A percentile compares a stretch with the other conserved stretches of the same genome.
Evolutionary conservation across 2,329 filamentous ascomycete genomes (phyloP).

Genomic region (Thelonectria rubi): DNA sequence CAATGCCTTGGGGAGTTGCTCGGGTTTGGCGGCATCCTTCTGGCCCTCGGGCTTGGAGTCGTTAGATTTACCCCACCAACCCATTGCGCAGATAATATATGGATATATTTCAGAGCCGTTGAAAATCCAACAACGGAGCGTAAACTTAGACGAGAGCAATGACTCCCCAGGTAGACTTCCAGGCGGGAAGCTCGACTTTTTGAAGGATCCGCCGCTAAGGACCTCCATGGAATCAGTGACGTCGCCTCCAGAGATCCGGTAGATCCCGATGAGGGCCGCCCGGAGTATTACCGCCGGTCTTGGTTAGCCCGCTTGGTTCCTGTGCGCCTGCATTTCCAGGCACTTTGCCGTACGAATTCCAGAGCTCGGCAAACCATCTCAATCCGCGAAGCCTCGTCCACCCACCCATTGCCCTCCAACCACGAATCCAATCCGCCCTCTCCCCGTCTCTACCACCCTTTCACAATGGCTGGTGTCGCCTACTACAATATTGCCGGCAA

Average conservation of each 20-base stretch:
- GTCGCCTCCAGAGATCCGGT: constrained; percentile 38
- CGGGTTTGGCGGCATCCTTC: constrained; percentile 35
- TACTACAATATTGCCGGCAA: constrained; percentile 66
- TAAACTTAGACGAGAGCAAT: no score
- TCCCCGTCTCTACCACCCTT: constrained; percentile 33
- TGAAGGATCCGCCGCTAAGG: constrained; percentile 25
- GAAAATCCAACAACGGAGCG: no score
- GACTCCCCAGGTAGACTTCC: neutral
- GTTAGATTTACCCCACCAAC: constrained; percentile 56
- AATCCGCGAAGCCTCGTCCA: constrained; percentile 38
- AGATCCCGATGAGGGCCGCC: constrained; percentile 34
- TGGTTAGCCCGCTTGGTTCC: constrained; percentile 8
- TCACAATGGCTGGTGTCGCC: constrained; percentile 51
- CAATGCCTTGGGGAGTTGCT: constrained; percentile 63
- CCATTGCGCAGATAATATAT: constrained; percentile 44
- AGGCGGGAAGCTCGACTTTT: constrained; percentile 30
- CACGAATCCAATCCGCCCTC: constrained; percentile 43
- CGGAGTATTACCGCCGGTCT: constrained; percentile 44
- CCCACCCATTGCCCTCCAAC: constrained; percentile 43
- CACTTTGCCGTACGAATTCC: constrained; percentile 39
- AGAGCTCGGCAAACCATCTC: constrained; percentile 44
- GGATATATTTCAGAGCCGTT: no score
- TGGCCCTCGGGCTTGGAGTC: constrained; percentile 46
- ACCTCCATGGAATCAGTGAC: constrained; percentile 34
- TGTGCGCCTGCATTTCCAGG: constrained; percentile 49